phyloP scores from a whole-genome alignment of 257 asterid species.

The Fraxinus americana region DNA sequence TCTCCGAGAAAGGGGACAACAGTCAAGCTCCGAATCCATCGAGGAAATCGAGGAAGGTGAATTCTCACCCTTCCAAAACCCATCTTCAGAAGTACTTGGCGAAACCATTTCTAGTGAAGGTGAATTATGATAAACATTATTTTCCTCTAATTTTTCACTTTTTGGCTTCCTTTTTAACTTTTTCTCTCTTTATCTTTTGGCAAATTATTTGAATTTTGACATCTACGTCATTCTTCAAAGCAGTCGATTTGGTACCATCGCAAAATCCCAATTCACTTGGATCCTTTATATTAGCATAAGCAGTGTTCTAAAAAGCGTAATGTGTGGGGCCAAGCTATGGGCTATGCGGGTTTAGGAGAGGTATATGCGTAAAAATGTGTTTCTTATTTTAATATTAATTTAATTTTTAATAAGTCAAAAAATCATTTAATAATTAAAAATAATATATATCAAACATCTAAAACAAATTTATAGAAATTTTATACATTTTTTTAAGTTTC shows the following conservation, averaged over 20 bases:
- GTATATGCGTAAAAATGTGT: too few species aligned
- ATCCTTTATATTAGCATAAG: conserved; percentile 54
- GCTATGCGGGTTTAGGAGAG: too few species aligned
- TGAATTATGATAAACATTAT: conserved; percentile 34
- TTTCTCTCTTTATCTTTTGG: conserved; percentile 66
- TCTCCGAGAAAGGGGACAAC: conserved; percentile 61
- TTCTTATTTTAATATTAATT: too few species aligned
- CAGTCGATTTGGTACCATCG: conserved; percentile 43
- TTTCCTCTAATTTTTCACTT: conserved; percentile 7
- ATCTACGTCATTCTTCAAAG: conserved; percentile 77
- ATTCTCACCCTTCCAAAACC: conserved; percentile 47
- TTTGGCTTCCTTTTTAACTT: conserved; percentile 36
- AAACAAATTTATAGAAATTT: too few species aligned
- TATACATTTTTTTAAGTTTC: too few species aligned
- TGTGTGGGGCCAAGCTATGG: too few species aligned
- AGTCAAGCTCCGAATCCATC: conserved; percentile 49
- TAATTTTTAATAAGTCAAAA: too few species aligned
- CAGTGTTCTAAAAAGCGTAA: too few species aligned
- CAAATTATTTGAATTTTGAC: conserved; percentile 83
- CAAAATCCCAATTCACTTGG: conserved; percentile 64
- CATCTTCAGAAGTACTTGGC: conserved; percentile 54
- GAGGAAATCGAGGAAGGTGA: conserved; percentile 29
- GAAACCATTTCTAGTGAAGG: conserved; percentile 39
- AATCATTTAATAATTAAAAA: too few species aligned
- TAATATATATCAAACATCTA: too few species aligned